Base-by-base conservation (phyloP, 2,329 filamentous ascomycete species). In the Aspergillus caelatus region DNA sequence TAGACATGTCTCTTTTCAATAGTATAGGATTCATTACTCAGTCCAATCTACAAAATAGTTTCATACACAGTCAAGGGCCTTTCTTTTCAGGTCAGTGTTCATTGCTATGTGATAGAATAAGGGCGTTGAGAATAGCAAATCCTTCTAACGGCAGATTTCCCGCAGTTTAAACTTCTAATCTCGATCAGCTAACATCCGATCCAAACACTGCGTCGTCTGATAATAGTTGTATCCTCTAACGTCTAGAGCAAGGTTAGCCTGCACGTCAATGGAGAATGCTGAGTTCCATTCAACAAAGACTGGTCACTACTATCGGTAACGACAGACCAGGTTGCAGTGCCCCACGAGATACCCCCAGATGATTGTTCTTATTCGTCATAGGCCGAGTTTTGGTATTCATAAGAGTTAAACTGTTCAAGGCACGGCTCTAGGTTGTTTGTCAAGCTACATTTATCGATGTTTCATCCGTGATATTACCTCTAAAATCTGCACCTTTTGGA, bases 401-500 rank as follows among this genome's bases (percentile, higher is more conserved):
- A 2, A 16, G 34, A 16, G 16, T 1, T 16, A 36, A 16, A 36
- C 34, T 65, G 52, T 77, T 74, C 59, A 77, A 78, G 6, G 75
- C 74, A 30, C 75, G 73, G 12, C 71, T 70, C 75, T 78, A n/a
- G 19, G 50, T 21, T 11, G n/a, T 16, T 9, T 36, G 30, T 39
- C 34, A 11, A 23, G 7, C n/a, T 36, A 50, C 8, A 16, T 36
- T 11, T 28, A 16, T 43, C 9, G 34, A 56, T 21, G 1, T 21
- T 28, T 16, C 30, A 28, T 53, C 21, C 4, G 28, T 16, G 36
- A 14, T 58, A 65, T 41, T 62, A 75, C 73, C 68, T 77, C 75
- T 21, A 69, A 68, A 11, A 72, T 68, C 62, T 77, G 74, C 6
- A 76, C 69, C 21, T 75, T 64, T 19, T 68, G 64, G n/a, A 75